Base-by-base conservation (phyloP, 495 filamentous ascomycete genomes). In the Annulohypoxylon stygium region DNA sequence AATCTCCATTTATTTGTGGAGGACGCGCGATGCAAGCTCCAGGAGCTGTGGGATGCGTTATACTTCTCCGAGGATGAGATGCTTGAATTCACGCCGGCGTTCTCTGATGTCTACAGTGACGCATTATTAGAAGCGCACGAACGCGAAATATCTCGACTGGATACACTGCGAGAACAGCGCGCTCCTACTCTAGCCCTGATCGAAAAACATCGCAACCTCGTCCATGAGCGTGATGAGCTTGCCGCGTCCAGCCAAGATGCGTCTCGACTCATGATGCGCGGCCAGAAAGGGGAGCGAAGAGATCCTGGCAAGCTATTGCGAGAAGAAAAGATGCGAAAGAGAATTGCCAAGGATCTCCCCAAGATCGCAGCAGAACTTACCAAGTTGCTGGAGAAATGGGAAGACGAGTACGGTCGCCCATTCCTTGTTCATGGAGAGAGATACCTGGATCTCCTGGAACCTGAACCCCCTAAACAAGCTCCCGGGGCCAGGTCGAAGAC, bases 21-120 rank as follows among this genome's bases (percentile, higher is more conserved):
- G 75, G 95, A 98, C 83, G 92, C 95, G 16, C 89, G 97, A 45
- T 92, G 86, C 83, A 92, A 92, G 67, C 87, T 99, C 10, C 94
- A 97, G 76, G 95, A 96, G 75, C 88, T 99, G 2, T 99, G 96
- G 96, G 95, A 98, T 77, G 84, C 88, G 7, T 83, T 99, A 4
- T 98, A 94, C 81, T 93, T 94, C 78, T 97, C 94, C 0, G 96
- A 99, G 79, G 95, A 98, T 75, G 96, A 99, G 79, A 98, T 97
- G 93, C 86, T 97, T 61, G 94, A 98, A 67, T 99, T 98, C 70
- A 93, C 94, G 3, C 95, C 97, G 3, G 95, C 94, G 1, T 97
- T 97, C 78, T 97, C 93, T 0, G 91, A 93, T 75, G 90, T 91
- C 12, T 92, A 91, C 78, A 97, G 93, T 73, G 96, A 98, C 78